Base-by-base conservation (phyloP, 345 rosid genomes). In the Lumnitzera racemosa region DNA sequence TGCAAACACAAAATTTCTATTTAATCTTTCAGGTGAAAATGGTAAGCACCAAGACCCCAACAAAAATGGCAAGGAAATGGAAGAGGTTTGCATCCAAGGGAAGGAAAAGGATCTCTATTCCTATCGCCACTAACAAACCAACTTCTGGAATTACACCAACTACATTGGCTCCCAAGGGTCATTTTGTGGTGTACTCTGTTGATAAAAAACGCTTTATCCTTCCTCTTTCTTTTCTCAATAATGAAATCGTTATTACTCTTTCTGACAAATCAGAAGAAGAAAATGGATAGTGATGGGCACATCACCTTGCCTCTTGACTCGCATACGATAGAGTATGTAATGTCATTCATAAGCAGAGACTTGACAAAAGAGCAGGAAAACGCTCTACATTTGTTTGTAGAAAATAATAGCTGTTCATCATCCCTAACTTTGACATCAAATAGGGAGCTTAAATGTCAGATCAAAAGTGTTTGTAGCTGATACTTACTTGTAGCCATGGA, bases 31-130 rank as follows among this genome's bases (percentile, higher is more conserved):
- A 7, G 20, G 7, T 13, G 10, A 52, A 46, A 27, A 65, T 72
- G 76, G 65, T 70, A 55, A 64, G 51, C 51, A 47, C 71, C 15
- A 74, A 68, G 71, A 70, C 63, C 61, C 73, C 79, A 20, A 52
- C 52, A 46, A 58, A 57, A 47, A 49, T 70, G 55, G 72, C 78
- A 47, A 78, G 75, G 69, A 78, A 73, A 67, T 66, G 80, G 80
- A 67, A 58, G 58, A 73, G 58, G 16, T 15, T 56, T 5, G 71
- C 73, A 41, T 71, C 61, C 16, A 25, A 67, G 27, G 62, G 49
- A 53, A 53, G 60, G 60, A 68, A 61, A 61, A 78, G 69, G 59
- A 68, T 70, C 51, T 36, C 68, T 13, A 66, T 57, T 0, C 71
- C 66, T 12, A 47, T 46, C 15, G 53, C 15, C 11, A 12, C 10